These are phyloP conservation scores for Penstemon davidsonii DNA, from an alignment of 257 asterid species.

Conservation along the genomic window DNA sequence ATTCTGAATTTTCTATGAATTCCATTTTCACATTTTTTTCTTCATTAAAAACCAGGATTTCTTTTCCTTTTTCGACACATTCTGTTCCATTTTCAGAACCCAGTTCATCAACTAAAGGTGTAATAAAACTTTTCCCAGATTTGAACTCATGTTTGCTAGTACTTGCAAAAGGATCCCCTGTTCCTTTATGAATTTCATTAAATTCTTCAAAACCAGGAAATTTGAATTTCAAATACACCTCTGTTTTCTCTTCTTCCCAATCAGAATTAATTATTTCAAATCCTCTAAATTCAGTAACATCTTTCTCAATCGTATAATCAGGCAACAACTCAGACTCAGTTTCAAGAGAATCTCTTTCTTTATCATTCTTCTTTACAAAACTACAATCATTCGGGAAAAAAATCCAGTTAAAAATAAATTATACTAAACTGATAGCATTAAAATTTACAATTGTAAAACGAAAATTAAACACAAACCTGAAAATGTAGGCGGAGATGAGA, in stretches of 20 bases:
- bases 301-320: conserved; percentile 23
- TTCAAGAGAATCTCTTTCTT: conserved; percentile 15
- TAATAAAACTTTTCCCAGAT: conserved; percentile 17
- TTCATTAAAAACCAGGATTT: conserved; percentile 11
- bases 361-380: conserved; percentile 11
- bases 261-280: conserved; percentile 12
- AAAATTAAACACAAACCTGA: conserved; percentile 44
- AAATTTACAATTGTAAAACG: not conserved
- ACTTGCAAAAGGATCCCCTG: conserved; percentile 27
- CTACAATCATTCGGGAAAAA: conserved; percentile 17
- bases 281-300: conserved; percentile 19
- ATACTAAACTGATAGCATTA: not conserved
- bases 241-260: conserved; percentile 36
- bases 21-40: conserved; percentile 19
- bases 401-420: not conserved
- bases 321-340: conserved; percentile 28
- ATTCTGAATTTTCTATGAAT: conserved; percentile 10
- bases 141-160: conserved; percentile 31
- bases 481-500: conserved; percentile 37
- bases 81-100: not conserved
- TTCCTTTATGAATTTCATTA: conserved; percentile 31
- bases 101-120: too few species aligned
- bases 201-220: conserved; percentile 74
- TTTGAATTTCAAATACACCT: conserved; percentile 48
- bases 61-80: too few species aligned